Evolutionary conservation across 805 yeast species (phyloP), one percentile per base, ranked within the genome.

Genomic region (Nakazawaea laoshanensis): DNA sequence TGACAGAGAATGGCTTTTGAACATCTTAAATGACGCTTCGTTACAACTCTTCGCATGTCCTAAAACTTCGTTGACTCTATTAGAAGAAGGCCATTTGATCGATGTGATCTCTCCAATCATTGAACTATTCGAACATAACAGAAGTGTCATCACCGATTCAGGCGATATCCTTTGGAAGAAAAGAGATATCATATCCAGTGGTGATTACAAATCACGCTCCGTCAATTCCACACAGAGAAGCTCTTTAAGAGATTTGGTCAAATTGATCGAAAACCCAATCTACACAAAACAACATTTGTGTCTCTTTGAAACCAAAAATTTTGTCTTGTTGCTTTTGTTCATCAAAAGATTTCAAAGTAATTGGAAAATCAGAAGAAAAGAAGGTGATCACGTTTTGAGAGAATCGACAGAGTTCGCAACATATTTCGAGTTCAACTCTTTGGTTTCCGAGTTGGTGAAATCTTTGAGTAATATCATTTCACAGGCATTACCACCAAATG

Each of bases 361-460:
- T 24, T 71, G 71, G 63, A 60, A 66, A 17, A 53, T 78, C 19
- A 60, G 51, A 36, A 63, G 86, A 38, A 77, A 76, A 40, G 61
- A 62, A 27, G 89, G 86, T 8, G 78, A 75, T 6, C 89, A 81
- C 54, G 83, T 79, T 19, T 70, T 70, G 35, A 62, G 61, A 32
- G 86, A 80, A 45, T 60, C 62, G 25, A 58, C 58, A 19, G 70
- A 63, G 27, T 76, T 65, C 42, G 59, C 64, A 13, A 50, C 67
- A 2, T 76, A 76, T 42, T 57, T 68, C 31, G 68, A 67, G 35
- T 62, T 45, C 6, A 47, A 49, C 2, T 36, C 41, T 5, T 40
- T 42, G 24, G 39, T 48, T 1, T 48, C 48, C 33, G 42, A 40
- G 14, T 41, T 56, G 4, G 41, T 52, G 5, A 36, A 36, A 19